Conservation (phyloP, 228 moss, liverwort and hornwort species). For the Sphagnum magellanicum region DNA sequence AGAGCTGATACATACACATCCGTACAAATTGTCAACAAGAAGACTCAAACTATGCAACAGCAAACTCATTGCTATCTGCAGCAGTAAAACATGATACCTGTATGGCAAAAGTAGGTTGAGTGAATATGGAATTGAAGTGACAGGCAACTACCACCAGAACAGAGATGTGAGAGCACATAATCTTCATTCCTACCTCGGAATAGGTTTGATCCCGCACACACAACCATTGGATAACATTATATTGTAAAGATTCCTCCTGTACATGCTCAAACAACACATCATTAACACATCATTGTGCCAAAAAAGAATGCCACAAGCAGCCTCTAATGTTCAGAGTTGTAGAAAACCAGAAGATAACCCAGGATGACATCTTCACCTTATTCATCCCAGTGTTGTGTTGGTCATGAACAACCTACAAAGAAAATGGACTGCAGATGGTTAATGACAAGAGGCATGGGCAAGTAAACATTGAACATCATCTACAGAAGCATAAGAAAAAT, state of each 20-base stretch:
- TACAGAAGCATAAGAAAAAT: no score
- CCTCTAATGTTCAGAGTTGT: not conserved
- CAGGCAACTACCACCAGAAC: no score
- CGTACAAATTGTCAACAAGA: no score
- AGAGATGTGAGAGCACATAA: no score
- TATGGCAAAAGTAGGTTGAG: no score
- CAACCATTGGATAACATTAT: constrained; percentile 96
- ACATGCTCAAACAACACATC: constrained; percentile 14
- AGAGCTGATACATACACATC: constrained; percentile 23
- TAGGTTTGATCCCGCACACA: constrained; percentile 90
- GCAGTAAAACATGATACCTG: no score
- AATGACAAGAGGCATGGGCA: no score
- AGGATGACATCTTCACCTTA: constrained; percentile 36
- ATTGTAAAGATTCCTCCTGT: constrained; percentile 72
- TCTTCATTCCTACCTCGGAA: constrained; percentile 54
- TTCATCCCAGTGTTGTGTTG: constrained; percentile 84
- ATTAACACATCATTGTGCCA: not conserved
- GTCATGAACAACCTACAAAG: constrained; percentile 76
- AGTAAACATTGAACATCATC: no score
- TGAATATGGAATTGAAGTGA: no score
- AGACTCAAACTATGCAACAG: no score
- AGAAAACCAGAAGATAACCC: not conserved
- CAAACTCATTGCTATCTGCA: no score
- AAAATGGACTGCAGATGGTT: not conserved
- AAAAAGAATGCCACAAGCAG: not conserved